These are phyloP conservation scores for Ceratocystis papillata DNA, from an alignment of 2,329 filamentous ascomycete species.

Conservation along the genomic window DNA sequence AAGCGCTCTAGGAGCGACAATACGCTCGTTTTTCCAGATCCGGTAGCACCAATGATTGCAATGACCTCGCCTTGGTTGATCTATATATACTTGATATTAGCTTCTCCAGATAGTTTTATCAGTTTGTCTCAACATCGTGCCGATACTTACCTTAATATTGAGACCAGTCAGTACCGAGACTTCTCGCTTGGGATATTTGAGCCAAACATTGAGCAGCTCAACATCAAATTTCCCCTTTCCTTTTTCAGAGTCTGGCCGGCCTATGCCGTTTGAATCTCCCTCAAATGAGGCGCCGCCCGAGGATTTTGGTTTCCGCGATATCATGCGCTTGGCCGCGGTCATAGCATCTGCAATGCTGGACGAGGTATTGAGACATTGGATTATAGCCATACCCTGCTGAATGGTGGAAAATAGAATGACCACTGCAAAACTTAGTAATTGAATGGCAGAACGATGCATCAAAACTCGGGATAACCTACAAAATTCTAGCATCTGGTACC, in stretches of 20 bases:
- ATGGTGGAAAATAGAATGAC: conserved; percentile 24
- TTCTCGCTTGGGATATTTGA: conserved; percentile 24
- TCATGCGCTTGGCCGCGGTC: conserved; percentile 49
- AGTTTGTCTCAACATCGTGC: neutral
- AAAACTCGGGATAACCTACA: conserved; percentile 17
- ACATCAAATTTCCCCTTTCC: neutral
- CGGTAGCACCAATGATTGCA: conserved; percentile 24
- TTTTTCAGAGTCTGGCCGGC: neutral
- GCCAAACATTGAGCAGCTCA: conserved; percentile 25
- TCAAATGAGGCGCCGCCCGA: neutral
- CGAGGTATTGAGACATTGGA: conserved; percentile 56
- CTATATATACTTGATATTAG: conserved; percentile 13
- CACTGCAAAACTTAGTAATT: conserved; percentile 18
- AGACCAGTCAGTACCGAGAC: conserved; percentile 23
- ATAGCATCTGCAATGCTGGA: conserved; percentile 52
- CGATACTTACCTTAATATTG: conserved; percentile 23
- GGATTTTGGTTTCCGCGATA: conserved; percentile 12
- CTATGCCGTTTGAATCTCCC: neutral
- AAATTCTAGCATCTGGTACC: conserved; percentile 24
- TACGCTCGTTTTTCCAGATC: conserved; percentile 29
- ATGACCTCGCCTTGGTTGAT: conserved; percentile 24
- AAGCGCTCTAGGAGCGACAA: conserved; percentile 30
- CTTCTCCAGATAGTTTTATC: too few relatives aligned
- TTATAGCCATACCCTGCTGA: conserved; percentile 29
- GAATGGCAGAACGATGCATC: neutral